These are phyloP conservation scores for Pythium rishiriense DNA, from an alignment of 352 stramenopile species.

Conservation along the genomic window DNA sequence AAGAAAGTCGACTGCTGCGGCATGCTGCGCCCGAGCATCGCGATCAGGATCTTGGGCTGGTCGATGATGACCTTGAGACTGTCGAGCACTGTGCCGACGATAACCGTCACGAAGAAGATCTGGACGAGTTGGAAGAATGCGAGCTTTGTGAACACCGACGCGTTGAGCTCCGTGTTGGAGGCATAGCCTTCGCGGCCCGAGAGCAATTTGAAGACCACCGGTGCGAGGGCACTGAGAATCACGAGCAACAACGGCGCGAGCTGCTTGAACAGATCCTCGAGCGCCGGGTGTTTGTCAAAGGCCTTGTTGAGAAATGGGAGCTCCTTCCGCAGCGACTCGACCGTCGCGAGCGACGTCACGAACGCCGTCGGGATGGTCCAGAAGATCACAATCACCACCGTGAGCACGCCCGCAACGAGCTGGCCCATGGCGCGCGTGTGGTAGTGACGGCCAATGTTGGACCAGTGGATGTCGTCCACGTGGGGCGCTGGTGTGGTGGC, in stretches of 20 bases:
- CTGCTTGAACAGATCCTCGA: conserved; percentile 73
- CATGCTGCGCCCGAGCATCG: conserved; percentile 74
- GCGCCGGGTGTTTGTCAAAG: conserved; percentile 59
- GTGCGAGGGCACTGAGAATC: conserved; percentile 58
- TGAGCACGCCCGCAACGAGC: conserved; percentile 58
- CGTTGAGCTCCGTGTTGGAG: conserved; percentile 63
- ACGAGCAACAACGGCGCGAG: conserved; percentile 64
- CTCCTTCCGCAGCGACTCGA: conserved; percentile 61
- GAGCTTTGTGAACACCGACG: conserved; percentile 73
- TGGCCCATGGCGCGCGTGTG: conserved; percentile 47
- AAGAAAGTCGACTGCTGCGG: conserved; percentile 84
- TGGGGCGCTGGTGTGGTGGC: conserved; percentile 53
- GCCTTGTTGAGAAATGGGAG: conserved; percentile 65
- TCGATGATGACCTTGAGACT: conserved; percentile 73
- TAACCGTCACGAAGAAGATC: conserved; percentile 81
- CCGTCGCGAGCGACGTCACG: conserved; percentile 65
- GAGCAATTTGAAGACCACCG: conserved; percentile 64
- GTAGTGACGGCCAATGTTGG: conserved; percentile 65
- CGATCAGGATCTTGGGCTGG: conserved; percentile 65
- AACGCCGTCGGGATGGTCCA: conserved; percentile 85
- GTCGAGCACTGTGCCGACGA: conserved; percentile 76
- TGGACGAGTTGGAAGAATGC: conserved; percentile 83
- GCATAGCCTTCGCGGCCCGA: conserved; percentile 66
- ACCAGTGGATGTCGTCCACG: conserved; percentile 71
- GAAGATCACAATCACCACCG: conserved; percentile 69